Evolutionary conservation across 306 rosid species (phyloP).

Genomic region (Luffa acutangula): DNA sequence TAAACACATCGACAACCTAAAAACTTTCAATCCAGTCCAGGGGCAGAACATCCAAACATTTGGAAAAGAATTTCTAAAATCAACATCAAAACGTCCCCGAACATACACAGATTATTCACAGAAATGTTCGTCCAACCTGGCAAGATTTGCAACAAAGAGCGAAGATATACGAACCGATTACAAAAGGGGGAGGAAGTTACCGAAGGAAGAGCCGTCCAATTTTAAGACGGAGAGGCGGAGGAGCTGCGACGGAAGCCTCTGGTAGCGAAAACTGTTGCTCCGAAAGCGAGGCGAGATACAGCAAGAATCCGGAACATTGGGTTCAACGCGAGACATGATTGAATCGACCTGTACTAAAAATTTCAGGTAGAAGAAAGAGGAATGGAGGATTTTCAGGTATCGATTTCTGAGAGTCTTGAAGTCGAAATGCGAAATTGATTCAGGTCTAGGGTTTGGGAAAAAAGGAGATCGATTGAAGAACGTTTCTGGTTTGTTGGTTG

Average conservation of each 20-base stretch:
- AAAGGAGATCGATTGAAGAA: neutral
- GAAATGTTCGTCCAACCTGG: neutral
- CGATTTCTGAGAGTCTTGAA: neutral
- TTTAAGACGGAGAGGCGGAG: slow-evolving; percentile 31
- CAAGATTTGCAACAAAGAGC: neutral
- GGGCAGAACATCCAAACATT: neutral
- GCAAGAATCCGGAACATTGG: neutral
- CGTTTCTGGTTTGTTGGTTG: neutral
- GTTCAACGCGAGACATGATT: slow-evolving; percentile 1
- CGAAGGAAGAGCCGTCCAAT: slow-evolving; percentile 45
- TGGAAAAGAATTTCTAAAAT: neutral
- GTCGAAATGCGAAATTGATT: neutral
- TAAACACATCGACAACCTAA: neutral
- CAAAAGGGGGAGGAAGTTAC: slow-evolving; percentile 1
- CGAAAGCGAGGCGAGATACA: neutral
- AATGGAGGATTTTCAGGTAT: neutral
- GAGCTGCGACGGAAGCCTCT: slow-evolving; percentile 25
- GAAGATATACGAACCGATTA: neutral
- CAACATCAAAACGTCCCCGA: neutral
- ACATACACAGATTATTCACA: neutral
- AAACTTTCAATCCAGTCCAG: neutral
- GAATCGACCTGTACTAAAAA: neutral
- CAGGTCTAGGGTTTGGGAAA: slow-evolving; percentile 3
- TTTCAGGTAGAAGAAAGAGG: neutral
- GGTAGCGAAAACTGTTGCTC: slow-evolving; percentile 15